phyloP scores from a whole-genome alignment of 2,329 filamentous ascomycete genomes.

The Huntiella savannae region DNA sequence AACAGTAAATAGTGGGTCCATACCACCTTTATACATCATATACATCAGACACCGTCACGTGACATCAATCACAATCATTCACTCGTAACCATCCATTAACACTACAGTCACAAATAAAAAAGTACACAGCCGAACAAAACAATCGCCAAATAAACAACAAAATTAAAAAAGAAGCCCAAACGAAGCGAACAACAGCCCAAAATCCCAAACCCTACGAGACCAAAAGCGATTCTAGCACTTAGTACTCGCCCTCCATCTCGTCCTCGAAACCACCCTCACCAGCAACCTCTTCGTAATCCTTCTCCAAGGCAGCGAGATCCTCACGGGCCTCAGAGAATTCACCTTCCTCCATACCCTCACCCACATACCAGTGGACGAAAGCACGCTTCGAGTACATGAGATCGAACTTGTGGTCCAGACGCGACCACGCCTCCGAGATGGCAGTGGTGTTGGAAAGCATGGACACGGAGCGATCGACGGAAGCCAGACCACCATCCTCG shows the following conservation, averaged over 20 bases:
- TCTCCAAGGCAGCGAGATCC: conserved; percentile 68
- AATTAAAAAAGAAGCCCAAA: conserved; percentile 6
- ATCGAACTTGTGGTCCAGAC: conserved; percentile 56
- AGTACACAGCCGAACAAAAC: conserved; percentile 2
- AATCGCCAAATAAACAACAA: not conserved
- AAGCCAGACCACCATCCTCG: conserved; percentile 38
- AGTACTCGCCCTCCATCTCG: conserved; percentile 62
- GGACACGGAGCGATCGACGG: conserved; percentile 43
- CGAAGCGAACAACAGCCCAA: not conserved
- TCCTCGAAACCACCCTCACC: conserved; percentile 48
- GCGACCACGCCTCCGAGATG: conserved; percentile 55
- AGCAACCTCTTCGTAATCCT: conserved; percentile 74
- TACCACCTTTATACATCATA: too few relatives aligned
- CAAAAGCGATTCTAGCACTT: conserved; percentile 19
- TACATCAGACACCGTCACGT: too few relatives aligned
- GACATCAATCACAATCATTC: too few relatives aligned
- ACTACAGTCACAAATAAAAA: not conserved
- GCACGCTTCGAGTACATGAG: conserved; percentile 64
- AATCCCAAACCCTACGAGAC: too few relatives aligned
- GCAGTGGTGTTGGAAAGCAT: conserved; percentile 62
- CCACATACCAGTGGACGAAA: conserved; percentile 65
- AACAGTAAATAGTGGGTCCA: too few relatives aligned
- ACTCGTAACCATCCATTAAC: too few relatives aligned
- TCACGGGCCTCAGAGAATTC: conserved; percentile 78
- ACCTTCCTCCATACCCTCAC: conserved; percentile 83